These are phyloP conservation scores for Schizothecium vesticola DNA, from an alignment of 495 filamentous ascomycete genomes.

Conservation along the genomic window DNA sequence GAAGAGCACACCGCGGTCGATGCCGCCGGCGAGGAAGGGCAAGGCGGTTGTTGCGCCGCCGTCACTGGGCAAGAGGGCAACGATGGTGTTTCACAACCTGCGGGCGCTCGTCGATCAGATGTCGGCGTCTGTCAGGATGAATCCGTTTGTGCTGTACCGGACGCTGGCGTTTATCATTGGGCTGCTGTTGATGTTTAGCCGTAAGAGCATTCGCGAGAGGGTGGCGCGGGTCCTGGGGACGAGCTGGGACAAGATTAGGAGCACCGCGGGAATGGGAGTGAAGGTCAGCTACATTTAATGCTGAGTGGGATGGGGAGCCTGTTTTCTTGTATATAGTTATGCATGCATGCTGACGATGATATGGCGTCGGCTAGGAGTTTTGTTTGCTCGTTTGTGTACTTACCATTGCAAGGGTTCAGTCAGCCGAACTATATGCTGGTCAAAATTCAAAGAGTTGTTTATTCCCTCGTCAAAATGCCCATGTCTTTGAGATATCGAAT, in stretches of 20 bases:
- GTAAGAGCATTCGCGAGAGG: constrained; percentile 68
- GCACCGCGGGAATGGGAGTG: constrained; percentile 91
- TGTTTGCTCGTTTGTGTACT: neutral
- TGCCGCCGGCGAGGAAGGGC: constrained; percentile 23
- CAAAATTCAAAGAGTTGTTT: neutral
- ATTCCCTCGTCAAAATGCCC: neutral
- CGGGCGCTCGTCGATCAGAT: constrained; percentile 59
- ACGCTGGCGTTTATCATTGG: constrained; percentile 78
- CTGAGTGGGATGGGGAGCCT: neutral
- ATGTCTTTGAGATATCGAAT: neutral
- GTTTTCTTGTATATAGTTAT: neutral
- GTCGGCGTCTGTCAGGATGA: constrained; percentile 57
- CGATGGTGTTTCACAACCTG: constrained; percentile 47
- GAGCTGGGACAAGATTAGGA: constrained; percentile 77
- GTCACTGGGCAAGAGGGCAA: constrained; percentile 45
- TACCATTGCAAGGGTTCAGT: neutral
- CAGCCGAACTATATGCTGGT: neutral
- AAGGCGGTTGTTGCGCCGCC: constrained; percentile 30
- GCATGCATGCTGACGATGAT: neutral
- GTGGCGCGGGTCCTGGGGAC: constrained; percentile 59
- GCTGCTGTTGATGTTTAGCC: constrained; percentile 69
- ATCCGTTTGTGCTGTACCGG: constrained; percentile 68
- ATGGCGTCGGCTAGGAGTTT: neutral
- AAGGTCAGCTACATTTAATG: constrained; percentile 93
- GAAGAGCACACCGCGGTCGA: neutral